Evolutionary conservation across 2,329 filamentous ascomycete genomes (phyloP), one percentile per base, ranked within the genome.

Genomic region (Venturia pyrina): DNA sequence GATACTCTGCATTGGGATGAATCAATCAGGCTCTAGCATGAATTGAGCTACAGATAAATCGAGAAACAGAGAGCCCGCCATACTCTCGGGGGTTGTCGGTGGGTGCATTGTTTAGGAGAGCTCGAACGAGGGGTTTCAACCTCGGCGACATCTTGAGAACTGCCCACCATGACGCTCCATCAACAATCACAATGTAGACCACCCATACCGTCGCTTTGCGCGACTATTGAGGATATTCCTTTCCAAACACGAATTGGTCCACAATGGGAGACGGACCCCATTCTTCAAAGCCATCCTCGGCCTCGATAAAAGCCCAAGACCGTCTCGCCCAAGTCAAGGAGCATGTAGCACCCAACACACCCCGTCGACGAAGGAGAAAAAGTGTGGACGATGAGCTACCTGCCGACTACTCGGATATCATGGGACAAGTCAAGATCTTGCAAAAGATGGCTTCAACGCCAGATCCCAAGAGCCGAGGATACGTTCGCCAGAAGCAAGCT

Each of bases 381-480:
- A 72, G 70, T 8, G 72, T 75, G 34, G 72, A 75, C 44, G 71
- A 75, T 44, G 77, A 77, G 10, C 77, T 85, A 0, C 85, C 85
- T 34, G 79, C 83, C 62, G 85, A 88, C 72, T 85, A 87, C 73
- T 83, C 82, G 43, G 86, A 88, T 69, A 80, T 87, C 19, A 80
- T 86, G 0, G 75, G 74, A n/a, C 83, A 87, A 69, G 77, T 88
- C n/a, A 69, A 75, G 5, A 77, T 78, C 0, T 78, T 88, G 0
- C 78, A 77, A 19, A 76, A 73, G 7, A 81, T 85, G 46, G 85
- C 85, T 13, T 75, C 78, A 28, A 86, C 81, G 0, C 85, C 86
- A 1, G 78, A 85, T 63, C 72, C 78, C 0, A 79, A 75, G 8
- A 82, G 82, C 65, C 77, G 81, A 68, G 85, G 85, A 32, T 88